phyloP scores from a whole-genome alignment of 1,139 yeast genomes.

The Citeromyces hawaiiensis region DNA sequence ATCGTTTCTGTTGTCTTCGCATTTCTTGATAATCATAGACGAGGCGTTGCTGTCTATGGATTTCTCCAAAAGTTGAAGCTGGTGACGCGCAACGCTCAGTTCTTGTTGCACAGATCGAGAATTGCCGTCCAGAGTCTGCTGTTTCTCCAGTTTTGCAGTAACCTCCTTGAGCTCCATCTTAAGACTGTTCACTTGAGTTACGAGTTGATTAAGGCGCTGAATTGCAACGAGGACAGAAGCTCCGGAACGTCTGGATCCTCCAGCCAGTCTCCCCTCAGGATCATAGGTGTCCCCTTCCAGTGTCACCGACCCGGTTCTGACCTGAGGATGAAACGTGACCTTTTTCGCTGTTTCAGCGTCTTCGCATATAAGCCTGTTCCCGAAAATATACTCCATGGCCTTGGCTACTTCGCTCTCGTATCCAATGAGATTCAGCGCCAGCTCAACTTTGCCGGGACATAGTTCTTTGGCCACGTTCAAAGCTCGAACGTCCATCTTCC shows the following conservation, averaged over 20 bases:
- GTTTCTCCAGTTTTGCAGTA: slow-evolving; percentile 26
- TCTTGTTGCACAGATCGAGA: slow-evolving; percentile 55
- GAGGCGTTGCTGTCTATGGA: slow-evolving; percentile 52
- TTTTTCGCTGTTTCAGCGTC: slow-evolving; percentile 82
- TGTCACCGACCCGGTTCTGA: slow-evolving; percentile 80
- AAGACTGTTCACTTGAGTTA: slow-evolving; percentile 23
- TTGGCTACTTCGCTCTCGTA: slow-evolving; percentile 55
- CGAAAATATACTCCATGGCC: slow-evolving; percentile 92
- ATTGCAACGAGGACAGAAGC: slow-evolving; percentile 50
- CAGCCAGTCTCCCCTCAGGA: slow-evolving; percentile 91
- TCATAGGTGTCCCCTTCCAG: slow-evolving; percentile 90
- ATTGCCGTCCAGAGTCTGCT: slow-evolving; percentile 30
- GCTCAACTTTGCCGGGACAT: slow-evolving; percentile 77
- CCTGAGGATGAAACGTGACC: slow-evolving; percentile 75
- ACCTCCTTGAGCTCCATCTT: slow-evolving; percentile 27
- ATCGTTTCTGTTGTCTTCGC: slow-evolving; percentile 33
- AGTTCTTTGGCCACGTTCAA: slow-evolving; percentile 49
- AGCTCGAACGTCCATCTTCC: slow-evolving; percentile 27
- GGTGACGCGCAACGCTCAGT: slow-evolving; percentile 54
- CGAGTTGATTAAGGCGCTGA: slow-evolving; percentile 51
- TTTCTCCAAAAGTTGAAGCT: slow-evolving; percentile 45
- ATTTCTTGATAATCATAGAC: slow-evolving; percentile 29
- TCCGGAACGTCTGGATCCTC: slow-evolving; percentile 69
- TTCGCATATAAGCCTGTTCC: slow-evolving; percentile 70
- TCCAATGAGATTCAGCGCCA: slow-evolving; percentile 71